phyloP scores from a whole-genome alignment of 2,329 filamentous ascomycete genomes.

The Sordariomycetes sp. region DNA sequence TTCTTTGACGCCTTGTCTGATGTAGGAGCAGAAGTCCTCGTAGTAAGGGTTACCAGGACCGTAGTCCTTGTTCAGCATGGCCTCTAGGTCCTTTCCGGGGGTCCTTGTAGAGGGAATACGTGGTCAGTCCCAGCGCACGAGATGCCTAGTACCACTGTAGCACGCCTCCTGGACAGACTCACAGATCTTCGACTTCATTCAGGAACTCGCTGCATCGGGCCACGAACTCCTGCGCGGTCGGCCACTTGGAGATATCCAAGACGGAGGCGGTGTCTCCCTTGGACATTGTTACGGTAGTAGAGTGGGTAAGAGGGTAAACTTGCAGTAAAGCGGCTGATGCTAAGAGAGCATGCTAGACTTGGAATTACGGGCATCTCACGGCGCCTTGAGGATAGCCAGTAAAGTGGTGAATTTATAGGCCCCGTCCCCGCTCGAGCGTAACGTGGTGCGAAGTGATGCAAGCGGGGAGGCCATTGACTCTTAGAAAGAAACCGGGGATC shows the following conservation, averaged over 20 bases:
- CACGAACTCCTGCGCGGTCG: slow-evolving; percentile 15
- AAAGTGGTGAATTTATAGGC: background rate
- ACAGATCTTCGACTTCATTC: slow-evolving; percentile 17
- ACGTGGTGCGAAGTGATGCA: background rate
- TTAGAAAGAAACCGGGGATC: background rate
- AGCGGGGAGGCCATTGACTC: background rate
- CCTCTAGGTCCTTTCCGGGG: slow-evolving; percentile 29
- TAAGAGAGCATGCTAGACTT: too few species aligned
- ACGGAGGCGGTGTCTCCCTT: slow-evolving; percentile 7
- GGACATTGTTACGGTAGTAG: background rate
- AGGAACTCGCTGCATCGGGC: slow-evolving; percentile 16
- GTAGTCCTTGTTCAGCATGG: slow-evolving; percentile 25
- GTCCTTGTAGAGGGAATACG: slow-evolving; percentile 16
- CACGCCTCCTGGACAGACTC: slow-evolving; percentile 6
- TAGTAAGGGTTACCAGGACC: slow-evolving; percentile 27
- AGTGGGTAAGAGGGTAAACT: too few species aligned
- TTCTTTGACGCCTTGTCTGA: slow-evolving; percentile 24
- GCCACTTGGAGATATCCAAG: slow-evolving; percentile 13
- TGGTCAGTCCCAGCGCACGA: background rate
- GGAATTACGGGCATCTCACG: too few species aligned
- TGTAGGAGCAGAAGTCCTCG: slow-evolving; percentile 23
- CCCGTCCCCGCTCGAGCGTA: background rate
- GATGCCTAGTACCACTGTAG: background rate
- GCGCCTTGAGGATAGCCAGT: too few species aligned
- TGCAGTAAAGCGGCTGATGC: background rate